Evolutionary conservation across 1,284 basidiomycete species (phyloP).

Genomic region (Boletus albobrunnescens): DNA sequence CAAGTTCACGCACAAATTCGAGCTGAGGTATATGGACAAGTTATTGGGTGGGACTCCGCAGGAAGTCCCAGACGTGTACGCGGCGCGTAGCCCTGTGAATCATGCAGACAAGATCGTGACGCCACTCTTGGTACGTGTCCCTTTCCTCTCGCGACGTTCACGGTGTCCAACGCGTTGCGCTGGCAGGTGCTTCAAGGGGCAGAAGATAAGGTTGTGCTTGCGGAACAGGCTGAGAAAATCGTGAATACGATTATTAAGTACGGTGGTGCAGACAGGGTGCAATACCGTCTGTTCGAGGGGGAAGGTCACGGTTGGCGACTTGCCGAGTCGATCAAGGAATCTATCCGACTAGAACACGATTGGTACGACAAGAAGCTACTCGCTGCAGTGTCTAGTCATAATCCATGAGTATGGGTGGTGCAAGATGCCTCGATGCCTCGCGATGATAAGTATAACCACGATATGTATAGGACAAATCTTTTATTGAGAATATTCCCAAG

Average conservation of each 20-base stretch:
- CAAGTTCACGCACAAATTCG: conserved; percentile 65
- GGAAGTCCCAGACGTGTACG: conserved; percentile 27
- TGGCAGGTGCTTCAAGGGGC: conserved; percentile 53
- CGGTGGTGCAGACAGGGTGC: conserved; percentile 38
- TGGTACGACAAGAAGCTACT: conserved; percentile 25
- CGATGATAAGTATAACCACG: no score
- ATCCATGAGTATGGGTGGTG: no score
- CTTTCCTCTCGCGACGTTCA: no score
- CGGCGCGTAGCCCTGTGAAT: conserved; percentile 28
- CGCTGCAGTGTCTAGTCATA: not conserved
- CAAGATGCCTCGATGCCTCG: no score
- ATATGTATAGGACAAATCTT: no score
- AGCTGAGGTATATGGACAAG: conserved; percentile 50
- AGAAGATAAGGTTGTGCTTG: conserved; percentile 48
- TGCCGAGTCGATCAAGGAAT: conserved; percentile 43
- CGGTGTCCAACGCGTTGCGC: not conserved
- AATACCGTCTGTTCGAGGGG: conserved; percentile 46
- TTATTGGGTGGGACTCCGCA: conserved; percentile 51
- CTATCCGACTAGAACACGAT: conserved; percentile 40
- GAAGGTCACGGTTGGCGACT: conserved; percentile 54
- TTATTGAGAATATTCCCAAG: no score
- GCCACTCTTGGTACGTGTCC: conserved; percentile 23
- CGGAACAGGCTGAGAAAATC: conserved; percentile 48
- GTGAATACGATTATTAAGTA: conserved; percentile 39
- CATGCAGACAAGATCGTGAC: conserved; percentile 22